phyloP scores from a whole-genome alignment of 129 eudicot genomes.

The Lonicera japonica region DNA sequence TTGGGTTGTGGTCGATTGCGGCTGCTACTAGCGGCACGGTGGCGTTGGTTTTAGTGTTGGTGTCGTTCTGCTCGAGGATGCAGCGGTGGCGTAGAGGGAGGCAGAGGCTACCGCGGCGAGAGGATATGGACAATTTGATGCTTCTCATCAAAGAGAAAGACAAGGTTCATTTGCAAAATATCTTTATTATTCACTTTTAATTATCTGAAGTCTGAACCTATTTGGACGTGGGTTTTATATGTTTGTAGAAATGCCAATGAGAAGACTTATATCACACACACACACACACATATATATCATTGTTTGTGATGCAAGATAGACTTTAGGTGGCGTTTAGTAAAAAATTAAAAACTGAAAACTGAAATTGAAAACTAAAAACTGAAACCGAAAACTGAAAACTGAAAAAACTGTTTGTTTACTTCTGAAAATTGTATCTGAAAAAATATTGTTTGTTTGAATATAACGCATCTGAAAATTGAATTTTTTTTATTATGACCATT shows the following conservation, averaged over 20 bases:
- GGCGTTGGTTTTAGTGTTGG: background rate
- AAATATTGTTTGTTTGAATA: too few species aligned
- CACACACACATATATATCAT: background rate
- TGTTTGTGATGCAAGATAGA: too few species aligned
- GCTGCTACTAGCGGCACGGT: slow-evolving; percentile 6
- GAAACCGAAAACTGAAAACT: too few species aligned
- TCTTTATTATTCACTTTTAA: background rate
- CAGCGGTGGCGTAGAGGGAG: slow-evolving; percentile 18
- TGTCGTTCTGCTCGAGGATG: slow-evolving; percentile 3
- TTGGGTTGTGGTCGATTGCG: slow-evolving; percentile 12
- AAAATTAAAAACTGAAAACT: too few species aligned
- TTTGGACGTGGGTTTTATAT: background rate
- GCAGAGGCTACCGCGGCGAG: slow-evolving; percentile 5
- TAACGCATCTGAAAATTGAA: too few species aligned
- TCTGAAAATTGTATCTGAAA: too few species aligned
- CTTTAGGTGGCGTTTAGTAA: too few species aligned
- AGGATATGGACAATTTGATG: slow-evolving; percentile 12
- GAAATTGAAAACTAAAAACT: too few species aligned
- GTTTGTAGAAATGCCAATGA: background rate
- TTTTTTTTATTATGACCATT: too few species aligned
- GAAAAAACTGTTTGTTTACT: too few species aligned
- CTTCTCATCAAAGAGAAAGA: slow-evolving; percentile 25
- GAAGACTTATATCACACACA: background rate
- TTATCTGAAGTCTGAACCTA: background rate
- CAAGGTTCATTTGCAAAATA: slow-evolving; percentile 18